Evolutionary conservation across 1,139 yeast genomes (phyloP), one percentile per base, ranked within the genome.

Genomic region (Blastobotrys serpentis): DNA sequence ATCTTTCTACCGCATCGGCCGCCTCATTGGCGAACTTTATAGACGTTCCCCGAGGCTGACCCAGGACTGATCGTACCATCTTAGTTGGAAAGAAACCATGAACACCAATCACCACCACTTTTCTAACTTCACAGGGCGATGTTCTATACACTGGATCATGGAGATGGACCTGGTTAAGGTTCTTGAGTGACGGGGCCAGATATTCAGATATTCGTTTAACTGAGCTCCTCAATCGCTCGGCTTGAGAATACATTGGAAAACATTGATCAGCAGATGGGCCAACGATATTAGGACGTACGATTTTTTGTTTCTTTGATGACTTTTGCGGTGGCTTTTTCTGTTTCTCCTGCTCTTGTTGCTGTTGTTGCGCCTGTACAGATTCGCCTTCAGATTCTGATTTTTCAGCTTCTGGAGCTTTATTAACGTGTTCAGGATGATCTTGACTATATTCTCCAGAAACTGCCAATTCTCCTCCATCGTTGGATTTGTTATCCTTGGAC

Each of bases 21-120:
- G 95, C 96, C 60, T 87, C 96, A 53, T 79, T 82, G 40, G 95
- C 87, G 68, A 89, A 89, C 63, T 84, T 83, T 48, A 83, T 75
- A 0, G 97, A 88, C 0, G 97, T 89, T 0, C 97, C 97, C 13
- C 94, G 88, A 2, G 97, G 97, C 51, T 88, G 88, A 1, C 97
- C 97, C 48, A 89, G 82, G 22, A 92, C 63, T 0, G 96, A 89
- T 47, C 98, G 73, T 1, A 92, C 76, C 77, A 88, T 82, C 55
- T 77, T 80, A 1, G 90, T 84, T 0, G 98, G 98, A 68, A 92
- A 88, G 61, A 90, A 92, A 0, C 98, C 98, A 69, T 92, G 98
- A 1, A 92, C 90, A 0, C 98, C 98, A 53, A 92, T 81, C 26
- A 92, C 85, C 38, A 92, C 76, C 1, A 84, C 84, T 51, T 81